These are phyloP conservation scores for Termitomyces sp. DNA, from an alignment of 768 basidiomycete species.

Conservation along the genomic window DNA sequence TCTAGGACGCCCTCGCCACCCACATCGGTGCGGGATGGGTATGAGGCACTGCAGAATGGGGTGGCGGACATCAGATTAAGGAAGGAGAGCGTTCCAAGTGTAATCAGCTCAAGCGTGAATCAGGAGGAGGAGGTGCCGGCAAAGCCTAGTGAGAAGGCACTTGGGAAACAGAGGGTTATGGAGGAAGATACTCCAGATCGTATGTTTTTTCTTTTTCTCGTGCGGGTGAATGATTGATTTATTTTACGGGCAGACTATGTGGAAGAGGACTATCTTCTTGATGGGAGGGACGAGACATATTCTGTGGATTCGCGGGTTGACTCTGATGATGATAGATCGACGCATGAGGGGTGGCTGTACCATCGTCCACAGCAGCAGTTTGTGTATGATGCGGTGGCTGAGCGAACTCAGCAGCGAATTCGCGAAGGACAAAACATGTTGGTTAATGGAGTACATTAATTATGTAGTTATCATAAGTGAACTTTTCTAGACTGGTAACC, in stretches of 20 bases:
- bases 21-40: constrained; percentile 20
- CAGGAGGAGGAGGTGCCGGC: constrained; percentile 31
- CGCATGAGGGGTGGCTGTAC: constrained; percentile 21
- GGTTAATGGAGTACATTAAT: constrained; percentile 44
- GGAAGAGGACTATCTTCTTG: constrained; percentile 53
- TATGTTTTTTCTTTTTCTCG: constrained; percentile 22
- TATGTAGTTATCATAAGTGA: neutral
- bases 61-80: constrained; percentile 13
- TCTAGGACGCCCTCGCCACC: constrained; percentile 77
- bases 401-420: constrained; percentile 61
- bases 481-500: neutral
- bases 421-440: constrained; percentile 31
- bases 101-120: neutral
- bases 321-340: constrained; percentile 37
- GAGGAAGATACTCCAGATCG: constrained; percentile 44
- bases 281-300: constrained; percentile 28
- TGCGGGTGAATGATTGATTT: neutral
- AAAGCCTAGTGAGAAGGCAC: constrained; percentile 79
- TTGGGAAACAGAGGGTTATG: constrained; percentile 74
- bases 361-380: constrained; percentile 54
- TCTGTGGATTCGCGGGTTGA: constrained; percentile 30
- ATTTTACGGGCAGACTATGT: constrained; percentile 29
- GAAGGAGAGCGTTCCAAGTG: constrained; percentile 4
- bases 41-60: constrained; percentile 13
- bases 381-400: constrained; percentile 92